Evolutionary conservation across 306 rosid genomes (phyloP), one percentile per base, ranked within the genome.

Genomic region (Betula pendula): DNA sequence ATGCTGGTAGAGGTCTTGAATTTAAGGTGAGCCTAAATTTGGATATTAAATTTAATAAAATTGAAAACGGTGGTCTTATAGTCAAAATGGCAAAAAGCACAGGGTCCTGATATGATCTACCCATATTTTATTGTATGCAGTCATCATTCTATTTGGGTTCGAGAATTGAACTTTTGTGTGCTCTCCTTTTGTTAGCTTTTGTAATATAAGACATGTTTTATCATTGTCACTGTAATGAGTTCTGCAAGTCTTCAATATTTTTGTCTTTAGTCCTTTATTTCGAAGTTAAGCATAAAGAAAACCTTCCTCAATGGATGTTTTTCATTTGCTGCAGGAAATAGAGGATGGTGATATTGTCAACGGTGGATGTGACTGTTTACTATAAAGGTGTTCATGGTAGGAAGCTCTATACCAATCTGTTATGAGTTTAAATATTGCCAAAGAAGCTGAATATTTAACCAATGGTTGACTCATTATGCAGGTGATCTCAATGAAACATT

Each of bases 281-380:
- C 24, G 16, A n/a, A 22, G 8, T 24, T 42, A 31, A 70, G 55
- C 70, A 45, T 67, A 9, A 68, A 13, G 69, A 70, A 47, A 48
- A 68, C 48, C 68, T 45, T 79, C 25, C 33, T 79, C 47, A 62
- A 48, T 33, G 60, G 50, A 59, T 3, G 40, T 75, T 49, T 20
- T 77, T 86, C 53, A 53, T 68, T 68, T 82, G 73, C 75, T 81
- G 70, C 88, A 95, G 99, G 92, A 88, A 89, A 87, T 87, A 80
- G 97, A 95, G 87, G 97, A 89, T 78, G 99, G 99, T 44, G 97
- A 95, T 82, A 89, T 95, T 79, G 90, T 95, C 67, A 95, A 95
- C 79, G 80, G 80, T 92, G 75, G 99, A 95, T 69, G 94, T 95
- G 87, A 80, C 88, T 42, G 97, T 95, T 65, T 89, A 82, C 87